Evolutionary conservation across 139 green algal species (phyloP).

Genomic region (Coelastrella sp.): DNA sequence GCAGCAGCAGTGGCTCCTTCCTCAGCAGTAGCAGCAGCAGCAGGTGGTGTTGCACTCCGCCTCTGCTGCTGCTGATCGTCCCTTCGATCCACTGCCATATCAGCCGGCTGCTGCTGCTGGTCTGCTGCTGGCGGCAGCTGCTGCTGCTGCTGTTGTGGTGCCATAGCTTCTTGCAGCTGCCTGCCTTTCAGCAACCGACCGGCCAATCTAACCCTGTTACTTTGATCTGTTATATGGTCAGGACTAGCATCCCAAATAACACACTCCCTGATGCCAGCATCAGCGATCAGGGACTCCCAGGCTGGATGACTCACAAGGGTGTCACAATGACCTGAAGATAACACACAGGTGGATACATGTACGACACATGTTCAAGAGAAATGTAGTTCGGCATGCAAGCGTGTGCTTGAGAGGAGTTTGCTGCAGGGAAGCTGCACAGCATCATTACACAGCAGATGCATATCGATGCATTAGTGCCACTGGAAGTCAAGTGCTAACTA

Average conservation of each 20-base stretch:
- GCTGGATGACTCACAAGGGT: conserved; percentile 68
- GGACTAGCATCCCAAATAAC: conserved; percentile 72
- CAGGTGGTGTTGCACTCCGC: no score
- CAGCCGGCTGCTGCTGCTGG: not conserved
- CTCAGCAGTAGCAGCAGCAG: no score
- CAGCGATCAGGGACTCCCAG: conserved; percentile 74
- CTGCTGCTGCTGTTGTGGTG: conserved; percentile 22
- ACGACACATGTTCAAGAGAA: no score
- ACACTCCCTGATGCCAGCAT: conserved; percentile 60
- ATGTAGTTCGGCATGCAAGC: no score
- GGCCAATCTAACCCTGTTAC: not conserved
- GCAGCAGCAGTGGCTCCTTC: no score
- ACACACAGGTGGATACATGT: no score
- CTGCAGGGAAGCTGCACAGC: no score
- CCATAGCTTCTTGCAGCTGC: conserved; percentile 33
- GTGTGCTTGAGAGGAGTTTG: no score
- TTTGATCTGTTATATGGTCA: conserved; percentile 49
- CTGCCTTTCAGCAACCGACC: not conserved
- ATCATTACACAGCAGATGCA: no score
- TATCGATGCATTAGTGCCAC: no score
- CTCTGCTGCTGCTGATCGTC: not conserved
- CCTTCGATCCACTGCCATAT: no score
- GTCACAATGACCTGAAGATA: conserved; percentile 54
- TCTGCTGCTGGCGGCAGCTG: not conserved
- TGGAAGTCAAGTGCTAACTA: no score